A percentile compares a stretch with the other conserved stretches of the same genome.
Evolutionary conservation across 352 stramenopile species (phyloP).

Genomic region (Globisporangium canariense): DNA sequence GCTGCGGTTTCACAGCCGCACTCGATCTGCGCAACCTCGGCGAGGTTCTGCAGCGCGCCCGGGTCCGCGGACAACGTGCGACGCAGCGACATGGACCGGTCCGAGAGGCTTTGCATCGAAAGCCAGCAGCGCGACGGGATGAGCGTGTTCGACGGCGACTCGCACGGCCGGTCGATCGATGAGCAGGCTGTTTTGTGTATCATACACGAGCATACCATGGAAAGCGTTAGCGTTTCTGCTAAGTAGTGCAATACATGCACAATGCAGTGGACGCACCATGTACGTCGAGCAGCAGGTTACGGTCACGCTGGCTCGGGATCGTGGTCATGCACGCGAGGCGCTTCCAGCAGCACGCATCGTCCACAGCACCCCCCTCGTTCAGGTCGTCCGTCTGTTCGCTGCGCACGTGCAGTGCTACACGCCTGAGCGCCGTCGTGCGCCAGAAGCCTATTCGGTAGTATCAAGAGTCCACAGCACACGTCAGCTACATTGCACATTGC

Average conservation of each 20-base stretch:
- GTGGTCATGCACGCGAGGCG: constrained; percentile 21
- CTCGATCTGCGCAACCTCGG: constrained; percentile 47
- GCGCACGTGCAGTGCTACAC: constrained; percentile 12
- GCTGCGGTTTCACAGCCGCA: constrained; percentile 61
- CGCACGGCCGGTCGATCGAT: constrained; percentile 29
- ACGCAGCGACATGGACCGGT: constrained; percentile 25
- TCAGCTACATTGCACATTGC: neutral
- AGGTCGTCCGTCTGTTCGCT: constrained; percentile 13
- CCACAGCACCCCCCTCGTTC: neutral
- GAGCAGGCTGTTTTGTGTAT: constrained; percentile 16
- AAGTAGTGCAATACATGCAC: neutral
- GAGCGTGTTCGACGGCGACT: constrained; percentile 35
- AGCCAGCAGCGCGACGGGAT: constrained; percentile 33
- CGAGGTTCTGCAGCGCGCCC: constrained; percentile 34
- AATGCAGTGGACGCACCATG: constrained; percentile 17
- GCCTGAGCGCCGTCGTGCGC: constrained; percentile 14
- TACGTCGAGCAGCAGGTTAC: constrained; percentile 23
- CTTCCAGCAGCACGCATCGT: constrained; percentile 28
- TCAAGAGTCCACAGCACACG: neutral
- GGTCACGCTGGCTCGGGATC: constrained; percentile 16
- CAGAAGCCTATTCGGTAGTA: constrained; percentile 18
- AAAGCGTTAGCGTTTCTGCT: neutral
- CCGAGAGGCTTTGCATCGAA: constrained; percentile 23
- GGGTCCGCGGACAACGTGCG: constrained; percentile 16
- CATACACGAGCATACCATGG: neutral